These are phyloP conservation scores for Suillus bovinus DNA, from an alignment of 768 basidiomycete genomes.

Conservation along the genomic window DNA sequence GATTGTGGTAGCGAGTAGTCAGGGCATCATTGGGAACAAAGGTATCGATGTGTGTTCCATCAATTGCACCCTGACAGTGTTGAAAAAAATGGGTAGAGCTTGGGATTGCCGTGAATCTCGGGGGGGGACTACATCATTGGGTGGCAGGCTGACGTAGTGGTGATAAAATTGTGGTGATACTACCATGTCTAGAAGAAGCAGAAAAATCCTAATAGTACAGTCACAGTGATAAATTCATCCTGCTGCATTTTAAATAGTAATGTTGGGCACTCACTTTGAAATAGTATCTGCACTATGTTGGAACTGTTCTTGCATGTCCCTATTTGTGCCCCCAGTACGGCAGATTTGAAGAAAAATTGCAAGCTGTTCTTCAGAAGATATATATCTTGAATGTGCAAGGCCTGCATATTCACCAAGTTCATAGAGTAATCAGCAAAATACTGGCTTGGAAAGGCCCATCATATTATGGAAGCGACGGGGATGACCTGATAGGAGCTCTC, in stretches of 20 bases:
- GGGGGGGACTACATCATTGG: slow-evolving; percentile 12
- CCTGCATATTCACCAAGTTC: not conserved
- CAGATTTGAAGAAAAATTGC: not conserved
- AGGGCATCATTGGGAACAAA: slow-evolving; percentile 19
- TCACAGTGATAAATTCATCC: too few species aligned
- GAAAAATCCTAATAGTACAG: slow-evolving; percentile 14
- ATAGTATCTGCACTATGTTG: slow-evolving; percentile 3
- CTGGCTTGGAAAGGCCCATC: not conserved
- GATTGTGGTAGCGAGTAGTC: slow-evolving; percentile 23
- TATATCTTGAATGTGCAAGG: slow-evolving; percentile 1
- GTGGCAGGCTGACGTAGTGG: slow-evolving; percentile 22
- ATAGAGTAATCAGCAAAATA: not conserved
- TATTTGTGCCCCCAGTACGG: not conserved
- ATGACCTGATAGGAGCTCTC: not conserved
- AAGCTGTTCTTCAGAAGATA: not conserved
- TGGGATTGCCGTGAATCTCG: slow-evolving; percentile 21
- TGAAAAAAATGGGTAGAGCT: slow-evolving; percentile 29
- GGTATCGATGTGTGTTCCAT: slow-evolving; percentile 30
- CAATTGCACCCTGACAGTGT: slow-evolving; percentile 23
- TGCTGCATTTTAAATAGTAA: too few species aligned
- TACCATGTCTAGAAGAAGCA: slow-evolving; percentile 18
- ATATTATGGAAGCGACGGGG: not conserved
- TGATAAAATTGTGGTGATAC: slow-evolving; percentile 22
- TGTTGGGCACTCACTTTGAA: slow-evolving; percentile 1
- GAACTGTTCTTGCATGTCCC: not conserved